Base-by-base conservation (phyloP, 2,329 filamentous ascomycete species). In the Peltaster fructicola region DNA sequence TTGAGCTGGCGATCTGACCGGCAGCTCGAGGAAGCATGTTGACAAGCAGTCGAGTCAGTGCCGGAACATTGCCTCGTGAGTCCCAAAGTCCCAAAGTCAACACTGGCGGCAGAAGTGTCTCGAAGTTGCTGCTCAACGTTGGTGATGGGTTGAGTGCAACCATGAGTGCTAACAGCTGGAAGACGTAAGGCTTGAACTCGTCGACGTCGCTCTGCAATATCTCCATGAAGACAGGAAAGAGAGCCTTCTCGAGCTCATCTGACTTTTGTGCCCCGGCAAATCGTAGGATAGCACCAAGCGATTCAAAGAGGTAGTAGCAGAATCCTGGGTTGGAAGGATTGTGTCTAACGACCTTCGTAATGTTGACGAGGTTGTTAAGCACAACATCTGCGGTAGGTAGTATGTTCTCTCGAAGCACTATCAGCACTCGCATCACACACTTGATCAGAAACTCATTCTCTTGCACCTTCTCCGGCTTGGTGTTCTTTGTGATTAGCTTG, bases 401-500 rank as follows among this genome's bases (percentile, higher is more conserved):
- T 8, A 85, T 69, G 14, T 72, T 77, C 23, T 92, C 84, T 47
- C 76, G 79, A 51, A 95, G 77, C 35, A 95, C 84, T 36, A 98
- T 82, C 32, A 98, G 61, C 8, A 98, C 85, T 40, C 88, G 71
- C 88, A 98, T 98, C 29, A 93, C 81, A 43, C 88, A 98, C 41
- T 82, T 79, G 84, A 98, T 95, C 44, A 98, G 52, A 50, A 95
- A 98, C 48, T 98, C 88, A 46, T 98, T 98, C 53, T 98, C 88
- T 47, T 98, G 88, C 33, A 98, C 72, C 61, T 95, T 98, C 36
- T 85, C 71, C 1, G 90, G 76, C 7, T 77, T 74, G 4, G 65
- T 62, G 40, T 92, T 76, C 46, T 77, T 80, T 46, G 90, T 78
- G 36, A 98, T 81, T 25, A 98, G 63, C 35, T 74, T 73, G 62